A percentile compares a stretch with the other conserved stretches of the same genome.
Evolutionary conservation across 2,329 filamentous ascomycete genomes (phyloP).

Genomic region (Tolypocladium ophioglossoides): DNA sequence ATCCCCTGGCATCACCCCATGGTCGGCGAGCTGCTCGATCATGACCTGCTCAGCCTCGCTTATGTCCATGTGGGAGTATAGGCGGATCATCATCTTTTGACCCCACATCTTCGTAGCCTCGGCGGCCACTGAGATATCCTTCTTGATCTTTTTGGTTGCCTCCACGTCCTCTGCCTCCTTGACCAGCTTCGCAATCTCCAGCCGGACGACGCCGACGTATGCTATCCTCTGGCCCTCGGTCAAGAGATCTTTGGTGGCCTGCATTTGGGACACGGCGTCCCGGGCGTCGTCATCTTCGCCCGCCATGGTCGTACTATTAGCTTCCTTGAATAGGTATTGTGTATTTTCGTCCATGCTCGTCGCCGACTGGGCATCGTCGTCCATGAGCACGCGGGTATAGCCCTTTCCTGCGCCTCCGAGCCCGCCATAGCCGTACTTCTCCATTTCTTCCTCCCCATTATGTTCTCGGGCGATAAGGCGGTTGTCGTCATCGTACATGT

Average conservation of each 20-base stretch:
- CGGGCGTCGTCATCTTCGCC: slow-evolving; percentile 77
- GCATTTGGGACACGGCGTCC: slow-evolving; percentile 81
- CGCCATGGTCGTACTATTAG: slow-evolving; percentile 44
- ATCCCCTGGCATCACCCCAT: slow-evolving; percentile 78
- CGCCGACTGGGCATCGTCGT: slow-evolving; percentile 86
- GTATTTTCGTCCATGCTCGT: slow-evolving; percentile 98
- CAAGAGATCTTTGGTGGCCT: slow-evolving; percentile 88
- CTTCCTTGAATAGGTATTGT: slow-evolving; percentile 82
- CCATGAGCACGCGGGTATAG: slow-evolving; percentile 88
- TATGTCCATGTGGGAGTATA: slow-evolving; percentile 97
- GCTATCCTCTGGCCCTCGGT: slow-evolving; percentile 94
- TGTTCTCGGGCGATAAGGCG: slow-evolving; percentile 76
- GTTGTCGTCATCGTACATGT: slow-evolving; percentile 93
- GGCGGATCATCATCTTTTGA: slow-evolving; percentile 93
- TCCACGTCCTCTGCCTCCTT: slow-evolving; percentile 55
- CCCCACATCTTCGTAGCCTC: slow-evolving; percentile 92
- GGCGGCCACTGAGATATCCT: slow-evolving; percentile 54
- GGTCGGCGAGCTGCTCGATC: slow-evolving; percentile 93
- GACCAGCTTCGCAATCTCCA: slow-evolving; percentile 71
- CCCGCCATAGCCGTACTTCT: slow-evolving; percentile 58
- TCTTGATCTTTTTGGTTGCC: slow-evolving; percentile 57
- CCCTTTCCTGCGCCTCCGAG: slow-evolving; percentile 87
- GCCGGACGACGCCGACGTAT: slow-evolving; percentile 80
- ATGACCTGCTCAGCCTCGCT: slow-evolving; percentile 86
- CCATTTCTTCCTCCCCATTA: slow-evolving; percentile 58